A percentile compares a stretch with the other conserved stretches of the same genome.
These are phyloP conservation scores for Smallanthus sonchifolius DNA, from an alignment of 129 eudicot genomes.

Conservation along the genomic window DNA sequence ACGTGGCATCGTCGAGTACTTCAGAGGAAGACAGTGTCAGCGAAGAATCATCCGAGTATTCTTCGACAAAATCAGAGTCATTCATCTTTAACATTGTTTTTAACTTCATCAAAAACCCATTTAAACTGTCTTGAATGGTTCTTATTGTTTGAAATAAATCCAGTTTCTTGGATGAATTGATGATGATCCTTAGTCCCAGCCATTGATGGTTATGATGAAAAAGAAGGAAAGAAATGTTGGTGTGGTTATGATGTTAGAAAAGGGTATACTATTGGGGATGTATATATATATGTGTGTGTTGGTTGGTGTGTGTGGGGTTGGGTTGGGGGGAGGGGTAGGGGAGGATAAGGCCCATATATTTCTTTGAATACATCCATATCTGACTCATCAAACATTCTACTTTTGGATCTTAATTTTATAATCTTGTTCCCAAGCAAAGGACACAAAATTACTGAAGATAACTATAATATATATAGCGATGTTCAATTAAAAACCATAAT, in stretches of 20 bases:
- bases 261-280: not conserved
- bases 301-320: conserved; percentile 5
- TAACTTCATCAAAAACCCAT: conserved; percentile 26
- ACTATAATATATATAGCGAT: too few relatives aligned
- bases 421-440: conserved; percentile 15
- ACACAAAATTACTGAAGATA: not conserved
- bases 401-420: not conserved
- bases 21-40: conserved; percentile 25
- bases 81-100: not conserved
- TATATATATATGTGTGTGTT: not conserved
- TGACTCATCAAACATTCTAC: conserved; percentile 46
- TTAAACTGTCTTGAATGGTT: not conserved
- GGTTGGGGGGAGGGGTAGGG: not conserved
- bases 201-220: conserved; percentile 18
- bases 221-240: not conserved
- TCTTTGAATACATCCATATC: conserved; percentile 40
- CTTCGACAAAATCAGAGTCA: conserved; percentile 19
- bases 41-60: conserved; percentile 13
- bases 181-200: conserved; percentile 8
- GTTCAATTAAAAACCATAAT: not conserved
- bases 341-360: conserved; percentile 41
- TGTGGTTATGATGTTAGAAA: not conserved
- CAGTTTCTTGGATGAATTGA: conserved; percentile 12
- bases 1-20: conserved; percentile 36
- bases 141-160: not conserved